Percentiles rank a stretch among this genome's conserved stretches.
These are phyloP conservation scores for Catunica adiposa DNA, from an alignment of 2,329 filamentous ascomycete genomes.

Conservation along the genomic window DNA sequence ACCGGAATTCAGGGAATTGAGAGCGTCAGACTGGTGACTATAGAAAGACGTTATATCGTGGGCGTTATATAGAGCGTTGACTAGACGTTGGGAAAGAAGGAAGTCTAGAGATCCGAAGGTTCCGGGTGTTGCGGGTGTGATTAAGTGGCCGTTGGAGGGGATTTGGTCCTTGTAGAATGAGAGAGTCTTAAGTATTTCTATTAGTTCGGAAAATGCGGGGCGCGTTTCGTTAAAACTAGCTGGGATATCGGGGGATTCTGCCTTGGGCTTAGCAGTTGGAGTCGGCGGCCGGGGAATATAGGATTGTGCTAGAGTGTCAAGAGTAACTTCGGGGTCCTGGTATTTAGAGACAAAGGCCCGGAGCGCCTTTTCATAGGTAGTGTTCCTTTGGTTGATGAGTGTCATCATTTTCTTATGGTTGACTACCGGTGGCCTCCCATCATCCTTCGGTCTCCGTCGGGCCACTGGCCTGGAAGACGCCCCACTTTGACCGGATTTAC, in stretches of 20 bases:
- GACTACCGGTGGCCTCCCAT: conserved; percentile 20
- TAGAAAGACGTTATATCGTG: conserved; percentile 75
- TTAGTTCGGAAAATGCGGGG: conserved; percentile 66
- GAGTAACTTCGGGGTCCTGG: conserved; percentile 48
- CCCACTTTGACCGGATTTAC: background rate
- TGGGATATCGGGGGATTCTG: conserved; percentile 34
- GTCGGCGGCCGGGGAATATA: conserved; percentile 22
- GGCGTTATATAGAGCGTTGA: conserved; percentile 93
- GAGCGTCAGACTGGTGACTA: conserved; percentile 81
- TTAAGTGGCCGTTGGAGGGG: conserved; percentile 78
- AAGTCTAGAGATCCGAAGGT: conserved; percentile 76
- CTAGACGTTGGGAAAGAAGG: conserved; percentile 69
- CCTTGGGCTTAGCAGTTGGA: background rate
- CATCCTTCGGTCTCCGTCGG: conserved; percentile 76
- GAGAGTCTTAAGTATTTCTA: conserved; percentile 63
- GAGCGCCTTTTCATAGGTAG: conserved; percentile 63
- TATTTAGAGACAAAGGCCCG: conserved; percentile 55
- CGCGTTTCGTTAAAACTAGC: conserved; percentile 63
- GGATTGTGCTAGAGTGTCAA: conserved; percentile 50
- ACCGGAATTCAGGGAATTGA: conserved; percentile 71
- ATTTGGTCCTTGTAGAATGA: conserved; percentile 88
- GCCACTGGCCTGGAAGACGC: conserved; percentile 49
- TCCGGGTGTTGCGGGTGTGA: conserved; percentile 71
- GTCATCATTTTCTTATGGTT: conserved; percentile 8
- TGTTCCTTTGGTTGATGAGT: conserved; percentile 77